Base-by-base conservation (phyloP, 768 basidiomycete genomes). In the Mycena olivaceomarginata region DNA sequence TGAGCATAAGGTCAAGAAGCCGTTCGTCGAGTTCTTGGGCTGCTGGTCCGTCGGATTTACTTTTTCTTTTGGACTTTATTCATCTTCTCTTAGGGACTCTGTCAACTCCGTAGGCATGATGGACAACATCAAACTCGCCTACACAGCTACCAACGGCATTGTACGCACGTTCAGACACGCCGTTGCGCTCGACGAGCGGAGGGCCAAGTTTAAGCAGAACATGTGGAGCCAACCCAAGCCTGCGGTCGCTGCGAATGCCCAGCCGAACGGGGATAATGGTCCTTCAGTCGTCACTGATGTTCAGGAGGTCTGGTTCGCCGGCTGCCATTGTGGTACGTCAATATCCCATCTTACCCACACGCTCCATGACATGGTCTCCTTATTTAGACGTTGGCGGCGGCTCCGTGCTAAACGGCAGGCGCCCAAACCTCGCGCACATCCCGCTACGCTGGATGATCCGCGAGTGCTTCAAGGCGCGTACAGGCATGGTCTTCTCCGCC, bases 391-490 rank as follows among this genome's bases (percentile, higher is more conserved):
- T 73, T n/a, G 72, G 72, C 39, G 72, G 72, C 31, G 72, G 72
- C 43, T 73, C 72, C 43, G 72, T 73, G 41, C 65, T 73, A 2
- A 73, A 73, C 53, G 65, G 65, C 31, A 73, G 56, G 25, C 72
- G 72, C 53, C 72, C 65, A 31, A 73, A 73, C 72, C 65, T 73
- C 56, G 41, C 72, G 56, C 53, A 73, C 65, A 73, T 73, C 56
- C 45, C 65, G 37, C 25, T 73, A 65, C 72, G 64, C 51, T 46
- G 65, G 72, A 73, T 73, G 72, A 60, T 73, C 56, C 72, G 72
- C 57, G 72, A 73, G 56, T 73, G 72, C 72, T 73, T 73, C 72
- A 73, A 73, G 65, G 72, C 72, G 53, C 16, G 37, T 25, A 73
- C 72, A 39, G 72, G 72, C 11, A 73, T 73, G 20, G 16, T 73